Evolutionary conservation across 306 rosid species (phyloP), one percentile per base, ranked within the genome.

Genomic region (Prunus armeniaca): DNA sequence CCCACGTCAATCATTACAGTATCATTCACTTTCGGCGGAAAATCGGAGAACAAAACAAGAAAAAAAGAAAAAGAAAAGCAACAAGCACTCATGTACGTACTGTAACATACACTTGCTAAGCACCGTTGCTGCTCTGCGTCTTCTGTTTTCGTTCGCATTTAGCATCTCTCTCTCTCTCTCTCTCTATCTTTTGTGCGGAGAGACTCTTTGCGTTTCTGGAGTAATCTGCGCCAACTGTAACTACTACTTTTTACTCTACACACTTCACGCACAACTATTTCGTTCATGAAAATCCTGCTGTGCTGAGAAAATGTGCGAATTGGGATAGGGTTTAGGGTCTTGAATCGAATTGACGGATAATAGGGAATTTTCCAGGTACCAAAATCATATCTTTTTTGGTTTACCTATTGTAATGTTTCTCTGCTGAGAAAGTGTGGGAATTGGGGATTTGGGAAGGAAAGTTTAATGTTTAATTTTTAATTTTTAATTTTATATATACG

Each of bases 241-340:
- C 57, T 13, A 20, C 9, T 27, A 20, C 9, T 9, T 22, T 15
- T 13, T 30, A 14, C 28, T 18, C 67, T 5, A 27, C 38, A 19
- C 3, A 12, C 50, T 20, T 55, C 30, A 19, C 10, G 20, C 52
- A 9, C 32, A 32, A 47, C 17, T 5, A 45, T 13, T 51, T 65
- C 10, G 47, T 15, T 76, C 73, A 3, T 12, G 63, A 34, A 66
- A 65, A 22, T 75, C 83, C 71, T 73, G 46, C 55, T 32, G 38
- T 32, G 38, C 38, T 32, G 38, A 32, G 38, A 32, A 32, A 32
- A 6, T 32, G 38, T 32, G 38, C 7, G 38, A 32, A 32, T 32
- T 49, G 70, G 54, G 54, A 34, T 73, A 79, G 83, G 79, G 83
- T 79, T 73, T 79, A 32, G 22, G 64, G 30, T 73, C 57, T 24